Percentiles rank a stretch among this genome's conserved stretches.
phyloP scores from a whole-genome alignment of 2,329 filamentous ascomycete species.

The Pestalotiopsis sp. region DNA sequence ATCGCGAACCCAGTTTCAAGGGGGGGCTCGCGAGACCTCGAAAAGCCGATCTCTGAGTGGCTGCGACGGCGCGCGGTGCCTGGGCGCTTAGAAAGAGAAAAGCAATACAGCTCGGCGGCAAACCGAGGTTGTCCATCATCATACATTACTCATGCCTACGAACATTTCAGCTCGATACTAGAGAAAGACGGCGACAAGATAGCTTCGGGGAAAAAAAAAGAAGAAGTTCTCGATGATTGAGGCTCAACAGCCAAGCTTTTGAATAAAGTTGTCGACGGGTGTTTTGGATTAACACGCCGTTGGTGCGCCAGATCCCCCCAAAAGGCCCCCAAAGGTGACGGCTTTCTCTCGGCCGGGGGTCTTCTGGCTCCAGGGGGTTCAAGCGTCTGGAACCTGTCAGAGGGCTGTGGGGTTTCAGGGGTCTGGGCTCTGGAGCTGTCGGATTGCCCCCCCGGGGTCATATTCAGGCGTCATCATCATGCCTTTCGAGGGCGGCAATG shows the following conservation, averaged over 20 bases:
- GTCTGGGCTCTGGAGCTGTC: not conserved
- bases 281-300: conserved; percentile 8
- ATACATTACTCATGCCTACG: not conserved
- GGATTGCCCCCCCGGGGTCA: no score
- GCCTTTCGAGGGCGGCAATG: not conserved
- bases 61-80: not conserved
- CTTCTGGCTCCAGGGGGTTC: not conserved
- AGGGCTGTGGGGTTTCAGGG: not conserved
- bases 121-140: not conserved
- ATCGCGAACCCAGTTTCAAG: conserved; percentile 14
- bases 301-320: not conserved
- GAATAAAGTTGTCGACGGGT: conserved; percentile 7
- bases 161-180: not conserved
- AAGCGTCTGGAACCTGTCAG: not conserved
- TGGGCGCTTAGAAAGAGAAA: not conserved
- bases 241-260: conserved; percentile 6
- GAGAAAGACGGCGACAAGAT: not conserved
- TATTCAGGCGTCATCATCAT: not conserved
- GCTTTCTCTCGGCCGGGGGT: not conserved
- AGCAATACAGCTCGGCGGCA: not conserved
- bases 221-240: not conserved
- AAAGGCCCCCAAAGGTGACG: not conserved
- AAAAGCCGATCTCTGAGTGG: conserved; percentile 6
- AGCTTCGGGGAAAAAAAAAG: not conserved
- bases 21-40: not conserved